Base-by-base conservation (phyloP, 2,329 filamentous ascomycete species). In the Curvularia hawaiiensis region DNA sequence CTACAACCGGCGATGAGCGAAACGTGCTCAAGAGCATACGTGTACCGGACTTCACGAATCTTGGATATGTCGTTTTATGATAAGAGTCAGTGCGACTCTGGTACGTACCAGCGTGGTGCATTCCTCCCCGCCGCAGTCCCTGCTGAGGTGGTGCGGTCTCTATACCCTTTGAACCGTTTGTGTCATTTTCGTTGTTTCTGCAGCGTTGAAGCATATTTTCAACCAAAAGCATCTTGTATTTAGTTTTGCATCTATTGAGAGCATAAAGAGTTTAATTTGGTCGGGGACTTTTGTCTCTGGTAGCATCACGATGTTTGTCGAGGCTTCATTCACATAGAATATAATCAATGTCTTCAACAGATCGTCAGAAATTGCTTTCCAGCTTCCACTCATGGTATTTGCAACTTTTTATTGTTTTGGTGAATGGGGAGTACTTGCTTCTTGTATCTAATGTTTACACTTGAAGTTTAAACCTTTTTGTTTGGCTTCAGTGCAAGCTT, bases 1-100 rank as follows among this genome's bases (percentile, higher is more conserved):
- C 67, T 81, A 80, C 65, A 81, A 81, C 63, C 64, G 69, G 18
- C 64, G 72, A 46, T 75, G 58, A 71, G 46, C 54, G 28, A 8
- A 18, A 40, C 31, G 4, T 16, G 16, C n/a, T 31, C 20, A 14
- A 16, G 28, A 33, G 31, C 52, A 50, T 24, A 28, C 12, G 24
- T 35, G 33, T 33, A 50, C 45, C 28, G 20, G 11, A 39, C 28
- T 45, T 41, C 31, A 53, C n/a, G 30, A 47, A 44, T n/a, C 16
- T 14, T 11, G 8, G 35, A 30, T 35, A 43, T 30, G 16, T 28
- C 24, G 35, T 44, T 39, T 26, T 31, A 26, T 31, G 24, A 26
- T 16, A 28, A 16, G 26, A n/a, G 41, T n/a, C 9, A 9, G 24
- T 26, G 26, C 7, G 16, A 28, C 41, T 44, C 16, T 16, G 16